Evolutionary conservation across 768 basidiomycete species (phyloP).

Genomic region (Clitopilus hobsonii): DNA sequence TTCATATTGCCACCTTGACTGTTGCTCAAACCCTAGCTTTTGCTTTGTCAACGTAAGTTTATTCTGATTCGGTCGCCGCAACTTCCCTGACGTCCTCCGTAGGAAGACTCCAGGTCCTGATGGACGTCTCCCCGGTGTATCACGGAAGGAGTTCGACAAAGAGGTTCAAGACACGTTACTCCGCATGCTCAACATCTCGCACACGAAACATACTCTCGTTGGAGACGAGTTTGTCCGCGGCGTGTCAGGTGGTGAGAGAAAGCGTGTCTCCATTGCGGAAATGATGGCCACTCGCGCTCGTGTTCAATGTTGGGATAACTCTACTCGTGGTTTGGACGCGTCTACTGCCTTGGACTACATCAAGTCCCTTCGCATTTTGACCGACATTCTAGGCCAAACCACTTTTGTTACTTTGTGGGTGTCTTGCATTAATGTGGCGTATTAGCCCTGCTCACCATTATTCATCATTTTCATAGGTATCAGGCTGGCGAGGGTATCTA

Average conservation of each 20-base stretch:
- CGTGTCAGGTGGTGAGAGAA: conserved; percentile 76
- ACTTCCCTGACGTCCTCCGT: conserved; percentile 2
- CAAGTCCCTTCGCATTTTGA: conserved; percentile 77
- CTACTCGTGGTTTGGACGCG: conserved; percentile 79
- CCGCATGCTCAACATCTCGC: conserved; percentile 78
- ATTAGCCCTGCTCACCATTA: not conserved
- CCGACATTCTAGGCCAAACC: conserved; percentile 76
- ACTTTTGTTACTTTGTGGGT: conserved; percentile 74
- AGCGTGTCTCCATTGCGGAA: conserved; percentile 79
- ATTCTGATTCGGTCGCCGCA: not conserved
- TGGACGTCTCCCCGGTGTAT: conserved; percentile 64
- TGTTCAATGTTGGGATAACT: conserved; percentile 82
- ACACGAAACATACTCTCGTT: conserved; percentile 75
- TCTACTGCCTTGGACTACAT: conserved; percentile 87
- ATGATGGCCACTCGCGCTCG: conserved; percentile 82
- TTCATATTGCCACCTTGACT: conserved; percentile 78
- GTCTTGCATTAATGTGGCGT: not conserved
- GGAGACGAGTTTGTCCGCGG: conserved; percentile 86
- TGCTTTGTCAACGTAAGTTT: conserved; percentile 52
- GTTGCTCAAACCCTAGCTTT: conserved; percentile 78
- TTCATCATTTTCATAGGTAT: conserved; percentile 37
- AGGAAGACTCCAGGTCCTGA: conserved; percentile 70
- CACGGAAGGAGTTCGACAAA: conserved; percentile 51
- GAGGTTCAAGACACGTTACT: conserved; percentile 60
- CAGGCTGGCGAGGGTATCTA: conserved; percentile 82